A percentile compares a stretch with the other conserved stretches of the same genome.
phyloP scores from a whole-genome alignment of 768 basidiomycete genomes.

The Calvatia gigantea region DNA sequence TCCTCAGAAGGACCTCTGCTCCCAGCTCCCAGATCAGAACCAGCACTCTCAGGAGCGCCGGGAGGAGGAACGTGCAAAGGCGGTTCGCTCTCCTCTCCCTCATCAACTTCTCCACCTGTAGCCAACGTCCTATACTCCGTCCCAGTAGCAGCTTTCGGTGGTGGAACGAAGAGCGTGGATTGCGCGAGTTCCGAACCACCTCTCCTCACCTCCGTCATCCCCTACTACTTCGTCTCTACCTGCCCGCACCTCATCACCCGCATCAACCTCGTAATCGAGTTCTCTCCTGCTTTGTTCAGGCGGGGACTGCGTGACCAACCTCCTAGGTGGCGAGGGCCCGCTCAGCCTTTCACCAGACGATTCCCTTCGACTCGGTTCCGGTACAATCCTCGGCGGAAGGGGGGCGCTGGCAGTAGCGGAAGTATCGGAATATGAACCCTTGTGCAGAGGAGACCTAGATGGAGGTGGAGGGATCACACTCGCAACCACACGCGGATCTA shows the following conservation, averaged over 20 bases:
- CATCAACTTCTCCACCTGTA: conserved; percentile 17
- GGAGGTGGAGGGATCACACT: conserved; percentile 7
- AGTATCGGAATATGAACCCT: background rate
- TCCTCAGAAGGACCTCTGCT: background rate
- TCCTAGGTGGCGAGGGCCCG: conserved; percentile 21
- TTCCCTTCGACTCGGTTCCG: background rate
- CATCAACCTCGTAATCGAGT: conserved; percentile 12
- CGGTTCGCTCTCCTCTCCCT: conserved; percentile 24
- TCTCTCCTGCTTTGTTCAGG: conserved; percentile 15
- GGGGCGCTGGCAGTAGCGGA: background rate
- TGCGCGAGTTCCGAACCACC: conserved; percentile 14
- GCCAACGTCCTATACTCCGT: conserved; percentile 10
- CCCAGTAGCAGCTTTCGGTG: conserved; percentile 17
- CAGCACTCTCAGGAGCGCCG: background rate
- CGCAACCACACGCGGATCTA: background rate
- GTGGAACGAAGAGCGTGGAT: conserved; percentile 26
- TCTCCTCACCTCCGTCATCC: background rate
- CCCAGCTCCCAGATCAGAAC: too few relatives aligned
- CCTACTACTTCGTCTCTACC: background rate
- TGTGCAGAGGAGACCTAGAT: background rate
- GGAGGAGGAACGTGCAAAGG: conserved; percentile 22
- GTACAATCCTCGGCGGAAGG: background rate
- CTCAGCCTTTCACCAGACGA: background rate
- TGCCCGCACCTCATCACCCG: background rate
- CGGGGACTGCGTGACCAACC: conserved; percentile 26